A percentile compares a stretch with the other conserved stretches of the same genome.
Conservation (phyloP, 352 stramenopile species). For the Pilasporangium apinafurcum region DNA sequence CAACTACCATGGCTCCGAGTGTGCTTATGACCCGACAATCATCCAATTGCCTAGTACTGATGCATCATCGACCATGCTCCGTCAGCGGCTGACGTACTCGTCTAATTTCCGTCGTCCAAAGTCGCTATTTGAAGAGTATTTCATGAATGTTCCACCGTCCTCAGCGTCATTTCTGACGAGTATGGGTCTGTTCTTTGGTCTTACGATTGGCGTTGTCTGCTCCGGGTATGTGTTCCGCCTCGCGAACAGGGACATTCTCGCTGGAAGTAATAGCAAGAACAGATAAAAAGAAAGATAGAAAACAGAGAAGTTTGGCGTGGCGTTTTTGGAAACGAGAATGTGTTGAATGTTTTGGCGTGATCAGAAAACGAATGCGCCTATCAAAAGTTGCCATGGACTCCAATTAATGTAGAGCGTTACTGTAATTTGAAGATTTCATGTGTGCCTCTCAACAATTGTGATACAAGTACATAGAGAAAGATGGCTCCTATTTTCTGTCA, state of each 20-base stretch:
- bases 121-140: not conserved
- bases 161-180: constrained; percentile 18
- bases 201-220: constrained; percentile 35
- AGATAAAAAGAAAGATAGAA: constrained; percentile 6
- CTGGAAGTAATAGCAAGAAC: constrained; percentile 9
- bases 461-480: constrained; percentile 28
- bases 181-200: constrained; percentile 26
- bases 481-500: constrained; percentile 9
- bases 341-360: too few species aligned
- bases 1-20: constrained; percentile 70
- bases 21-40: constrained; percentile 43
- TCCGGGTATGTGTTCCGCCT: constrained; percentile 61
- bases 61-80: constrained; percentile 13
- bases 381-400: too few species aligned
- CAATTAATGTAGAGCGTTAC: too few species aligned
- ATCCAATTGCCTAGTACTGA: constrained; percentile 16
- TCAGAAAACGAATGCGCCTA: too few species aligned
- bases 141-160: constrained; percentile 12
- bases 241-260: constrained; percentile 23
- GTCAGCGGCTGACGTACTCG: too few species aligned
- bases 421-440: too few species aligned
- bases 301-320: not conserved
- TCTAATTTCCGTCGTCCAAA: too few species aligned
- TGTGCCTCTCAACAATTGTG: constrained; percentile 13
- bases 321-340: too few species aligned